Conservation (phyloP, 768 basidiomycete species). For the Termitomyces sp. region DNA sequence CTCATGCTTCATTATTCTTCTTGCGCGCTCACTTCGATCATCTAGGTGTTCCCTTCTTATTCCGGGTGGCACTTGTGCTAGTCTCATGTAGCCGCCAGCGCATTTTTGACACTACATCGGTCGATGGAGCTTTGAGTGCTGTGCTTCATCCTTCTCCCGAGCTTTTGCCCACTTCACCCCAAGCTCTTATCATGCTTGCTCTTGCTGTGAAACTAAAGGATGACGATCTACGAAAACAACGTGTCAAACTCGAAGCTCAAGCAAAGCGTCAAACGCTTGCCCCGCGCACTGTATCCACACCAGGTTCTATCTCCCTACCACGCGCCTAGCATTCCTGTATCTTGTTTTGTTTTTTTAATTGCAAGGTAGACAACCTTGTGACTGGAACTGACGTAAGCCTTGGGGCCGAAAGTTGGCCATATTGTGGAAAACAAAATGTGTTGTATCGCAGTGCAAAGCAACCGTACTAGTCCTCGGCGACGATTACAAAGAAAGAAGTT, state of each 20-base stretch:
- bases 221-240: constrained; percentile 72
- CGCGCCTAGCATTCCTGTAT: neutral
- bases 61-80: constrained; percentile 70
- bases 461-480: neutral
- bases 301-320: constrained; percentile 21
- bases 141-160: constrained; percentile 47
- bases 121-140: constrained; percentile 40
- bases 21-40: neutral
- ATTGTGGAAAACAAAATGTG: neutral
- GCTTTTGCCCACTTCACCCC: constrained; percentile 55
- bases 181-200: constrained; percentile 57
- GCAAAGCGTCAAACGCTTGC: constrained; percentile 53
- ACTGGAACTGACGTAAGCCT: neutral
- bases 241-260: constrained; percentile 70
- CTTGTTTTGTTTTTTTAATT: neutral
- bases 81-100: constrained; percentile 54
- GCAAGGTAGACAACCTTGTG: neutral
- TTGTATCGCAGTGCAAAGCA: neutral
- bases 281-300: constrained; percentile 24
- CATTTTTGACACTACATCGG: constrained; percentile 46
- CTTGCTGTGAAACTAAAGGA: constrained; percentile 71
- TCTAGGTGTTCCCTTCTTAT: constrained; percentile 64
- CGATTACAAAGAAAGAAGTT: neutral
- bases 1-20: neutral
- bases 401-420: neutral